These are phyloP conservation scores for Piloderma croceum DNA, from an alignment of 768 basidiomycete genomes.

Conservation along the genomic window DNA sequence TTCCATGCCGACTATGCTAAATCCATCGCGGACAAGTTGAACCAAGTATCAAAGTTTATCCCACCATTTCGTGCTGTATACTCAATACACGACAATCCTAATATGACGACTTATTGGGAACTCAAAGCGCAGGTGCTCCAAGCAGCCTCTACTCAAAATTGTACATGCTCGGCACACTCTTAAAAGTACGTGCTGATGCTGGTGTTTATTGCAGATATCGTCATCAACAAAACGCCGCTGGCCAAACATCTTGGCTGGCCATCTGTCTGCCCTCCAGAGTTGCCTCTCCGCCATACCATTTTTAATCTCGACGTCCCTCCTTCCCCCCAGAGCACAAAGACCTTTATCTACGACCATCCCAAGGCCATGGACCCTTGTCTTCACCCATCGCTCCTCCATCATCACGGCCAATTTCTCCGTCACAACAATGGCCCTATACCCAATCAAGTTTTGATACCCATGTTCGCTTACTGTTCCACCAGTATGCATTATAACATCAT, in stretches of 20 bases:
- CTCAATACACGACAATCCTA: constrained; percentile 40
- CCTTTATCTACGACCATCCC: constrained; percentile 33
- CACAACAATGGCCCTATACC: constrained; percentile 43
- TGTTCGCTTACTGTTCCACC: constrained; percentile 49
- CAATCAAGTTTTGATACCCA: constrained; percentile 37
- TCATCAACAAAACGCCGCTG: constrained; percentile 20
- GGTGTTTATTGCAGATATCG: constrained; percentile 7
- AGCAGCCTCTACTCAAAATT: constrained; percentile 26
- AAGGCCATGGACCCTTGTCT: constrained; percentile 33
- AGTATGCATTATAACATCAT: constrained; percentile 52
- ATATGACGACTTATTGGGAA: constrained; percentile 30
- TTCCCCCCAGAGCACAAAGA: constrained; percentile 9
- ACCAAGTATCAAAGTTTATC: constrained; percentile 33
- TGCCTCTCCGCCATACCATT: constrained; percentile 24
- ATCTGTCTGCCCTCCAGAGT: constrained; percentile 35
- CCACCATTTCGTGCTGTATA: constrained; percentile 44
- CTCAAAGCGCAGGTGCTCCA: constrained; percentile 25
- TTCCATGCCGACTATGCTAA: no score
- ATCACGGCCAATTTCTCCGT: constrained; percentile 50
- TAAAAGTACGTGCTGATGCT: neutral
- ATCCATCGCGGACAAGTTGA: constrained; percentile 26
- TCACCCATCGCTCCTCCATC: constrained; percentile 28
- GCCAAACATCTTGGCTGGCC: constrained; percentile 32
- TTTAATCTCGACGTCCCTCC: constrained; percentile 2
- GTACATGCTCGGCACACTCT: constrained; percentile 21